phyloP scores from a whole-genome alignment of 345 rosid genomes.

The Chamaenerion angustifolium region DNA sequence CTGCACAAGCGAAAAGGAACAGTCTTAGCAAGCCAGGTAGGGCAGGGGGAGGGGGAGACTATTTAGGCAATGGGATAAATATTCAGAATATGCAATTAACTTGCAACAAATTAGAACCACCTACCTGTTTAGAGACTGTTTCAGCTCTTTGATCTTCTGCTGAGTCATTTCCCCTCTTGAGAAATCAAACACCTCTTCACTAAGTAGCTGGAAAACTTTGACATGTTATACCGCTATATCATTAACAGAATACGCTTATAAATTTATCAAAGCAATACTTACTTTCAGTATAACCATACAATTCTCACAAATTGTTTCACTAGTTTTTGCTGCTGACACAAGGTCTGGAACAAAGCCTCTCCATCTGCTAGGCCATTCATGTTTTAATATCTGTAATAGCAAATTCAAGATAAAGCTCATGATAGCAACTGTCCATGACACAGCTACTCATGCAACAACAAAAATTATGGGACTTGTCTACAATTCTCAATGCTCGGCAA shows the following conservation, averaged over 20 bases:
- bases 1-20: slow-evolving; percentile 32
- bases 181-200: slow-evolving; percentile 99
- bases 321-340: slow-evolving; percentile 98
- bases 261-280: slow-evolving; percentile 5
- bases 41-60: no score
- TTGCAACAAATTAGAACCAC: not conserved
- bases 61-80: not conserved
- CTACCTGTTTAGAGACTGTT: slow-evolving; percentile 89
- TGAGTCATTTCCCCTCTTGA: slow-evolving; percentile 99
- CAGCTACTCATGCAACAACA: no score
- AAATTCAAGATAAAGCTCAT: not conserved
- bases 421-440: no score
- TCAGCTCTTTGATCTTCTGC: slow-evolving; percentile 91
- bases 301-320: slow-evolving; percentile 97
- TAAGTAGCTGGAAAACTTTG: slow-evolving; percentile 51
- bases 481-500: not conserved
- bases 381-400: slow-evolving; percentile 65
- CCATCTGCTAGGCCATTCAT: slow-evolving; percentile 99
- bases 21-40: no score
- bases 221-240: not conserved
- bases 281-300: slow-evolving; percentile 97
- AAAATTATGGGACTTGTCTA: no score
- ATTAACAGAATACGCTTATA: not conserved
- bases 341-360: slow-evolving; percentile 95
- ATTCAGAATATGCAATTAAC: not conserved